phyloP scores from a whole-genome alignment of 768 basidiomycete genomes.

The Lactarius pseudohatsudake region DNA sequence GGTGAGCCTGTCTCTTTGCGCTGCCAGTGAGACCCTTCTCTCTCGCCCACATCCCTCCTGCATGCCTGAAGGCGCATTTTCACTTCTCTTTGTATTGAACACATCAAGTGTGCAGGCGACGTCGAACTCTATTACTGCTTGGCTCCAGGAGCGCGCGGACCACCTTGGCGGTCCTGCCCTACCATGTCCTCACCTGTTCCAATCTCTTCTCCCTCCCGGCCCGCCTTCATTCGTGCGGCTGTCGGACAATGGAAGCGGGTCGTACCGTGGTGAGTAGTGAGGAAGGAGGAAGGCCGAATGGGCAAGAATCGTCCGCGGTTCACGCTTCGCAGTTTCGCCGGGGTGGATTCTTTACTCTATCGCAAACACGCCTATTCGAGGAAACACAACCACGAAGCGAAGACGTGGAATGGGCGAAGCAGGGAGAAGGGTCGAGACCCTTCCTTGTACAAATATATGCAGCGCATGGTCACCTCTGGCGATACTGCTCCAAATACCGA shows the following conservation, averaged over 20 bases:
- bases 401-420: not conserved
- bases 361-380: constrained; percentile 5
- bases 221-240: constrained; percentile 1
- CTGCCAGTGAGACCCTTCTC: not conserved
- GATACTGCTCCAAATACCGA: constrained; percentile 10
- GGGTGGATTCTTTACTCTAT: not conserved
- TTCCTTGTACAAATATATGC: not conserved
- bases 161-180: not conserved
- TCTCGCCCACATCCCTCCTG: not conserved
- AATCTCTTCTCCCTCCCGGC: not conserved
- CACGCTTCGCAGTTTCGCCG: not conserved
- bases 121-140: not conserved
- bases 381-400: constrained; percentile 1
- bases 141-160: not conserved
- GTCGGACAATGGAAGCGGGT: constrained; percentile 12
- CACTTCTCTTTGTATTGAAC: not conserved
- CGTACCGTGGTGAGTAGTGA: not conserved
- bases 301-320: constrained; percentile 1
- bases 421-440: not conserved
- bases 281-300: constrained; percentile 8
- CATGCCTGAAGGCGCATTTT: not conserved
- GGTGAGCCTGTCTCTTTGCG: not conserved
- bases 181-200: not conserved
- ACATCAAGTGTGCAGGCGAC: not conserved
- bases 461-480: constrained; percentile 4